Percentiles rank a stretch among this genome's conserved stretches.
Conservation (phyloP, 2,329 filamentous ascomycete genomes). For the Colletotrichum paranaense region DNA sequence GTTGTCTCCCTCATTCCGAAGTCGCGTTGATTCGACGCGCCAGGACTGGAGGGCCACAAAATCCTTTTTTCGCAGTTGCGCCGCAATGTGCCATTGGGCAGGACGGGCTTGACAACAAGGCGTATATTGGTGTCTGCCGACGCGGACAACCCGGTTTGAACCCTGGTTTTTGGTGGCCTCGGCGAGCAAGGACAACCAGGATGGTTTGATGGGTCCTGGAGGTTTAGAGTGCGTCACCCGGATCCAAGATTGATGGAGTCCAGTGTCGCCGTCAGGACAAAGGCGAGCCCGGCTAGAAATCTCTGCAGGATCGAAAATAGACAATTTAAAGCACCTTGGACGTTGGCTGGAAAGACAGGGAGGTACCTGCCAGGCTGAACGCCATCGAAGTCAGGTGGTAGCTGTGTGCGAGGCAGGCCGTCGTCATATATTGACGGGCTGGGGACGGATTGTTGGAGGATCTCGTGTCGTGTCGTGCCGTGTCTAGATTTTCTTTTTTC, state of each 20-base stretch:
- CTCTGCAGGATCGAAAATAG: slow-evolving; percentile 19
- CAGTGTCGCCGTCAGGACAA: background rate
- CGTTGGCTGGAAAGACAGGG: slow-evolving; percentile 19
- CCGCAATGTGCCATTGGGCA: slow-evolving; percentile 11
- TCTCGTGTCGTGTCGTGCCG: background rate
- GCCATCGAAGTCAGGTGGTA: slow-evolving; percentile 6
- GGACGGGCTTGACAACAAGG: background rate
- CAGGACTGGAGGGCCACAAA: background rate
- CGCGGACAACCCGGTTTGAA: slow-evolving; percentile 11
- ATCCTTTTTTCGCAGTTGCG: background rate
- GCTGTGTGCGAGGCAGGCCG: slow-evolving; percentile 2
- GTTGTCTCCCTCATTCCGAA: background rate
- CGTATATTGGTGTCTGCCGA: slow-evolving; percentile 12
- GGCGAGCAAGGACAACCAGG: slow-evolving; percentile 12
- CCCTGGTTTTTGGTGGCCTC: slow-evolving; percentile 6
- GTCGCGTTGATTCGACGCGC: background rate
- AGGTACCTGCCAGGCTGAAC: slow-evolving; percentile 15
- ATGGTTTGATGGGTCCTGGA: slow-evolving; percentile 5
- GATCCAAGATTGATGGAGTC: slow-evolving; percentile 13
- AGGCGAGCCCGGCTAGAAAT: slow-evolving; percentile 10
- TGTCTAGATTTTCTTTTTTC: background rate
- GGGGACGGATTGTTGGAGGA: slow-evolving; percentile 3
- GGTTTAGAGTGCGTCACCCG: slow-evolving; percentile 18
- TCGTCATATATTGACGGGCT: slow-evolving; percentile 29
- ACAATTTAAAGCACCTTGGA: slow-evolving; percentile 32